Base-by-base conservation (phyloP, 768 basidiomycete genomes). In the Russula compacta region DNA sequence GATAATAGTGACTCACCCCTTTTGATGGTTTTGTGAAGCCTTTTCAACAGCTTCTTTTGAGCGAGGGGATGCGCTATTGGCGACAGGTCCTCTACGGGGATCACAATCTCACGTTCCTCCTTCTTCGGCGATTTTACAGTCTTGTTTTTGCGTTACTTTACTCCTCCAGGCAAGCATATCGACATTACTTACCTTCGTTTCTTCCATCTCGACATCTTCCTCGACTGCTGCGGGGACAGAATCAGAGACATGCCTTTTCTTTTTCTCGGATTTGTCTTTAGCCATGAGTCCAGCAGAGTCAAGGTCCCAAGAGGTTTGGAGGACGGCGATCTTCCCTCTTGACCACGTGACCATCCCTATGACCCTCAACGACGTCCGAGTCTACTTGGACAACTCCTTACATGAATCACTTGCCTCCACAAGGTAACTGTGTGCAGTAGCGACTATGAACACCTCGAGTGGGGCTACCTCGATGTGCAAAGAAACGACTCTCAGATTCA, bases 61-160 rank as follows among this genome's bases (percentile, higher is more conserved):
- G 97, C 97, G 40, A 99, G 78, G 7, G 97, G 97, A 66, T 86
- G 85, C 6, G 97, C 97, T 57, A 99, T 83, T n/a, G 95, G 93
- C 6, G 92, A 92, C 39, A 98, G 80, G 65, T 94, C 91, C 66
- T 89, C 91, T 1, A 86, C 63, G 2, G 87, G 80, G 44, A 93
- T 83, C 17, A 78, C 72, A 57, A 87, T 76, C 60, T 86, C 86
- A 17, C 82, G 83, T 75, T 87, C 89, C 60, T 73, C 64, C 1
- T 73, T 70, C 73, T 77, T 61, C 11, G 38, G 42, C 9, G 49
- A 29, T 57, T 55, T 67, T 65, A 64, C 64, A 33, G 65, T 44
- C 60, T 38, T 52, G 24, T n/a, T 42, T 46, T 42, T 21, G 50
- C 32, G 21, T 56, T 53, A 63, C 55, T 63, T 50, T 15, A 42